Conservation (phyloP, 345 rosid species). For the Luvunga scandens region DNA sequence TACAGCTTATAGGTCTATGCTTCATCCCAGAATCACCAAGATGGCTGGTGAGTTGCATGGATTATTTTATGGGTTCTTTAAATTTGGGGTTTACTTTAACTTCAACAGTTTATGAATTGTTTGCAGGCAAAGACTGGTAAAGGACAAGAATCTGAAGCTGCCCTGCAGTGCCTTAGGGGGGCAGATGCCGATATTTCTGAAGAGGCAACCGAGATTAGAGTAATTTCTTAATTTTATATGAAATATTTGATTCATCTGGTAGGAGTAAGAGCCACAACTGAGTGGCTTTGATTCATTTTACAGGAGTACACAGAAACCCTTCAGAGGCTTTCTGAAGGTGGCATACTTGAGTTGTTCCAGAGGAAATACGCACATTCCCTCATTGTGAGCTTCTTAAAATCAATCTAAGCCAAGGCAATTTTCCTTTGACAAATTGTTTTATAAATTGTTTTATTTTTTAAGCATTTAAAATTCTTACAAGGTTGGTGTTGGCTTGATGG, state of each 20-base stretch:
- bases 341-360: slow-evolving; percentile 36
- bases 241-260: neutral
- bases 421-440: neutral
- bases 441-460: neutral
- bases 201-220: slow-evolving; percentile 61
- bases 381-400: slow-evolving; percentile 24
- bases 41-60: slow-evolving; percentile 55
- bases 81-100: neutral
- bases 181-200: slow-evolving; percentile 41
- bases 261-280: neutral
- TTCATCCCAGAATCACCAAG: slow-evolving; percentile 59
- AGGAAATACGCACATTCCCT: slow-evolving; percentile 39
- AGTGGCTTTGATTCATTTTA: neutral
- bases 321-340: slow-evolving; percentile 34
- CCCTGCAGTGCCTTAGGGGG: slow-evolving; percentile 51
- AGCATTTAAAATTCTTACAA: slow-evolving; percentile 7
- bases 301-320: slow-evolving; percentile 47
- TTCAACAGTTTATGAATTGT: neutral
- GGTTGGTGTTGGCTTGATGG: slow-evolving; percentile 81
- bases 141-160: slow-evolving; percentile 45
- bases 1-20: slow-evolving; percentile 36
- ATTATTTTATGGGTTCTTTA: neutral
- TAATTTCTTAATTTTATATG: slow-evolving; percentile 17
- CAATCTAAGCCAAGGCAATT: neutral
- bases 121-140: slow-evolving; percentile 51